phyloP scores from a whole-genome alignment of 2,329 filamentous ascomycete genomes.

The Tolypocladium ophioglossoides region DNA sequence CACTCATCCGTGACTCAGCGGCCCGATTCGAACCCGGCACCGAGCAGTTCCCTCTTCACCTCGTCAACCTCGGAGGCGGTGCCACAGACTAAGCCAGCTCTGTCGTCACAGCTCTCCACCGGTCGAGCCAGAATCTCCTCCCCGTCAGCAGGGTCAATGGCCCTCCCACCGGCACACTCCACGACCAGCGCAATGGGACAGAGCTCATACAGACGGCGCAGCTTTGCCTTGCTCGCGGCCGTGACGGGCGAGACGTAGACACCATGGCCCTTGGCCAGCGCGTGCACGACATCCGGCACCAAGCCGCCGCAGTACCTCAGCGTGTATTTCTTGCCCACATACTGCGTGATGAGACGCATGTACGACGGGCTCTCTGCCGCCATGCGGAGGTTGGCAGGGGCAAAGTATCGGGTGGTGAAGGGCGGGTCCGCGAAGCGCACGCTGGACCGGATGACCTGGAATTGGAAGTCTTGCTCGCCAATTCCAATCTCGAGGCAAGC shows the following conservation, averaged over 20 bases:
- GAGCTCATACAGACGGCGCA: constrained; percentile 48
- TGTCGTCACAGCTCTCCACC: constrained; percentile 34
- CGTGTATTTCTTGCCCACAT: constrained; percentile 43
- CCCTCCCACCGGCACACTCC: constrained; percentile 48
- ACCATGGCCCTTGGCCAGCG: constrained; percentile 50
- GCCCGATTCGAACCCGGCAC: not conserved
- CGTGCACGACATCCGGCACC: constrained; percentile 50
- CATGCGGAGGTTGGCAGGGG: constrained; percentile 49
- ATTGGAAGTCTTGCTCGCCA: constrained; percentile 12
- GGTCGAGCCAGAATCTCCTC: constrained; percentile 26
- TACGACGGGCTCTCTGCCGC: constrained; percentile 41
- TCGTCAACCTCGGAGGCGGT: constrained; percentile 36
- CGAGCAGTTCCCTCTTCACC: constrained; percentile 9
- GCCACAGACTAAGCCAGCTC: constrained; percentile 39
- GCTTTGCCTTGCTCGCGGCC: constrained; percentile 38
- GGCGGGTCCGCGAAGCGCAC: constrained; percentile 28
- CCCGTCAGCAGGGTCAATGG: constrained; percentile 37
- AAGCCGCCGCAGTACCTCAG: constrained; percentile 50
- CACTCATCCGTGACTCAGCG: not conserved
- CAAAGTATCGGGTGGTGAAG: constrained; percentile 46
- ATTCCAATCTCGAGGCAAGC: constrained; percentile 43
- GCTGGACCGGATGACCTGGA: constrained; percentile 28
- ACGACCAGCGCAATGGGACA: constrained; percentile 48
- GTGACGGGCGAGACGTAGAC: constrained; percentile 50
- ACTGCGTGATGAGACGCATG: constrained; percentile 35